These are phyloP conservation scores for Boletus vinaceobasis DNA, from an alignment of 768 basidiomycete genomes.

Conservation along the genomic window DNA sequence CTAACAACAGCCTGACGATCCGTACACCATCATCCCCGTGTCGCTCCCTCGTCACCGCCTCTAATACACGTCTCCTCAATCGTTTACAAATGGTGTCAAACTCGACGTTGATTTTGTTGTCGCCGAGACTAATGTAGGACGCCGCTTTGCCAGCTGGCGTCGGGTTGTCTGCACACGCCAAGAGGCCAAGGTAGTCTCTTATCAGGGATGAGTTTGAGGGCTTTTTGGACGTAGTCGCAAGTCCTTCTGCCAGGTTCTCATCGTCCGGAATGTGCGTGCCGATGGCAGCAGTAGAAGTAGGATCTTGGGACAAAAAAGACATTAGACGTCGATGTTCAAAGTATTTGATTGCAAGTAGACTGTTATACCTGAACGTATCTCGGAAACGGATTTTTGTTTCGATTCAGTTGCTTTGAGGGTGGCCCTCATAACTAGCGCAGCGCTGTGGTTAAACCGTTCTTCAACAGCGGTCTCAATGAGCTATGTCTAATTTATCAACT, in stretches of 20 bases:
- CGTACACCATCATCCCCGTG: slow-evolving; percentile 82
- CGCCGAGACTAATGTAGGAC: slow-evolving; percentile 67
- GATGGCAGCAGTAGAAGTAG: slow-evolving; percentile 64
- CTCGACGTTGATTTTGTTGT: slow-evolving; percentile 76
- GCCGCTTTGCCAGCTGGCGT: slow-evolving; percentile 64
- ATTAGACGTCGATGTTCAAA: background rate
- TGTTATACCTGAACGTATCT: slow-evolving; percentile 58
- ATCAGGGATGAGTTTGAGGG: slow-evolving; percentile 54
- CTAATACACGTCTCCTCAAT: slow-evolving; percentile 67
- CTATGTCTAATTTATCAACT: slow-evolving; percentile 38
- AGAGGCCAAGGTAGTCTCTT: slow-evolving; percentile 78
- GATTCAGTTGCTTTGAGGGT: slow-evolving; percentile 67
- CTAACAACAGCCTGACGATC: slow-evolving; percentile 72
- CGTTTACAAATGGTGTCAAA: slow-evolving; percentile 69
- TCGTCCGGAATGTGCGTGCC: slow-evolving; percentile 61
- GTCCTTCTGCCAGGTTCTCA: slow-evolving; percentile 57
- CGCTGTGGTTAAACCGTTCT: slow-evolving; percentile 76
- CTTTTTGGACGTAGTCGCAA: slow-evolving; percentile 55
- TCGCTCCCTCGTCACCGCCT: slow-evolving; percentile 75
- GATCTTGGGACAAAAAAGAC: slow-evolving; percentile 39
- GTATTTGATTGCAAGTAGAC: background rate
- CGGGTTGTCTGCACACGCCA: slow-evolving; percentile 81
- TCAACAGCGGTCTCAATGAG: slow-evolving; percentile 72
- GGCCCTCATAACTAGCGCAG: slow-evolving; percentile 69
- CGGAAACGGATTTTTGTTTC: slow-evolving; percentile 57